These are phyloP conservation scores for Psilocybe cubensis DNA, from an alignment of 768 basidiomycete genomes.

Conservation along the genomic window DNA sequence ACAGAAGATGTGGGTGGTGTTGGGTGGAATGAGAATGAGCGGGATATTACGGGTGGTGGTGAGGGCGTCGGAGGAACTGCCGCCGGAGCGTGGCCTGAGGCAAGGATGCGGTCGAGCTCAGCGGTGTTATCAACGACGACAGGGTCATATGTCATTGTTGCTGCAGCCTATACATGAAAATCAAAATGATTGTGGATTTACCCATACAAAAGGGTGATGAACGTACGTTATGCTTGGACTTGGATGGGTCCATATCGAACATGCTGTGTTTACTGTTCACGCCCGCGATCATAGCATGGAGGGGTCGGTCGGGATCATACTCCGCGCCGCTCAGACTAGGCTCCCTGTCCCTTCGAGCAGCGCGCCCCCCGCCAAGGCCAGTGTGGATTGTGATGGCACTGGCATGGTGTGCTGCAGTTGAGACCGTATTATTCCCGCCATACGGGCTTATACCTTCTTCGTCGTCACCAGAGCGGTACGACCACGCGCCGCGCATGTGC, in stretches of 20 bases:
- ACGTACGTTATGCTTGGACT: slow-evolving; percentile 53
- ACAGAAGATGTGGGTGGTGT: slow-evolving; percentile 57
- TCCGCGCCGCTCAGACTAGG: slow-evolving; percentile 73
- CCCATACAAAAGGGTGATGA: background rate
- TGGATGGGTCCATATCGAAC: slow-evolving; percentile 56
- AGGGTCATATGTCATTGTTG: slow-evolving; percentile 50
- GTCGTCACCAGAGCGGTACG: slow-evolving; percentile 57
- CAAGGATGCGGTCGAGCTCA: slow-evolving; percentile 62
- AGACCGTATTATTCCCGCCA: slow-evolving; percentile 70
- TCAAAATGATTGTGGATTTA: slow-evolving; percentile 3
- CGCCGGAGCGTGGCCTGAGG: slow-evolving; percentile 51
- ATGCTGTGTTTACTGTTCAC: slow-evolving; percentile 59
- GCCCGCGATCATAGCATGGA: slow-evolving; percentile 72
- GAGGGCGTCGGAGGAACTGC: no score
- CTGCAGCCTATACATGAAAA: slow-evolving; percentile 20
- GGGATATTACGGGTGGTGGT: slow-evolving; percentile 27
- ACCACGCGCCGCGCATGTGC: slow-evolving; percentile 58
- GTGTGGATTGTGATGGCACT: slow-evolving; percentile 86
- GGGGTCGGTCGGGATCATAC: slow-evolving; percentile 83
- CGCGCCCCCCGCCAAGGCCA: slow-evolving; percentile 68
- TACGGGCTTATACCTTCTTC: slow-evolving; percentile 73
- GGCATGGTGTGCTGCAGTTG: slow-evolving; percentile 89
- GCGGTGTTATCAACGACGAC: slow-evolving; percentile 64
- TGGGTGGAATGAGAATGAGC: slow-evolving; percentile 44
- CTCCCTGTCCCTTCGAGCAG: slow-evolving; percentile 59